Conservation (phyloP, 2,329 filamentous ascomycete genomes). For the Neopestalotiopsis clavispora region DNA sequence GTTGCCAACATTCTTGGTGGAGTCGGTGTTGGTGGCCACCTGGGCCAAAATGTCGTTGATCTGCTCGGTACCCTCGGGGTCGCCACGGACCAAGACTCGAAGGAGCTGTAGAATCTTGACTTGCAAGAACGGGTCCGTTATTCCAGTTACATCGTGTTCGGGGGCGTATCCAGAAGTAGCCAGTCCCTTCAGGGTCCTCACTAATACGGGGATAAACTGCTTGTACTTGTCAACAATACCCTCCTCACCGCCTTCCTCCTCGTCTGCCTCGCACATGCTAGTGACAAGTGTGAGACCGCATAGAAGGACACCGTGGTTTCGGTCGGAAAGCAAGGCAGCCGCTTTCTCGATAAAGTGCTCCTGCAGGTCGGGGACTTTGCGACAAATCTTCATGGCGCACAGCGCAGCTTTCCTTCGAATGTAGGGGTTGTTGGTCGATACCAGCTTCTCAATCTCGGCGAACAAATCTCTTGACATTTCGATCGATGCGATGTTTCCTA, state of each 20-base stretch:
- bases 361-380: slow-evolving; percentile 95
- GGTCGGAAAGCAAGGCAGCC: slow-evolving; percentile 82
- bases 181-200: slow-evolving; percentile 88
- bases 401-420: slow-evolving; percentile 95
- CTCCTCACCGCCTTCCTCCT: slow-evolving; percentile 88
- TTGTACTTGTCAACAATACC: slow-evolving; percentile 91
- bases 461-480: slow-evolving; percentile 99
- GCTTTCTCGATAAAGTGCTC: slow-evolving; percentile 98
- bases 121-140: slow-evolving; percentile 96
- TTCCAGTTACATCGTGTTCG: slow-evolving; percentile 97
- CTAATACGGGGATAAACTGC: slow-evolving; percentile 80
- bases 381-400: slow-evolving; percentile 99
- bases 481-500: slow-evolving; percentile 96
- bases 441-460: slow-evolving; percentile 88
- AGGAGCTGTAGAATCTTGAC: slow-evolving; percentile 92
- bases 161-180: slow-evolving; percentile 96
- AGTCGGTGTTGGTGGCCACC: slow-evolving; percentile 97
- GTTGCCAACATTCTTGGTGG: slow-evolving; percentile 97
- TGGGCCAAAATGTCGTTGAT: slow-evolving; percentile 99
- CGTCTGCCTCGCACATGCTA: slow-evolving; percentile 93
- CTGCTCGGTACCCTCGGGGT: slow-evolving; percentile 87
- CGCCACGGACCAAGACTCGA: slow-evolving; percentile 83
- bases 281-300: slow-evolving; percentile 91
- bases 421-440: slow-evolving; percentile 96
- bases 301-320: slow-evolving; percentile 93